Evolutionary conservation across 169 alveolate genomes (phyloP).

Genomic region (Plasmodium vivax): DNA sequence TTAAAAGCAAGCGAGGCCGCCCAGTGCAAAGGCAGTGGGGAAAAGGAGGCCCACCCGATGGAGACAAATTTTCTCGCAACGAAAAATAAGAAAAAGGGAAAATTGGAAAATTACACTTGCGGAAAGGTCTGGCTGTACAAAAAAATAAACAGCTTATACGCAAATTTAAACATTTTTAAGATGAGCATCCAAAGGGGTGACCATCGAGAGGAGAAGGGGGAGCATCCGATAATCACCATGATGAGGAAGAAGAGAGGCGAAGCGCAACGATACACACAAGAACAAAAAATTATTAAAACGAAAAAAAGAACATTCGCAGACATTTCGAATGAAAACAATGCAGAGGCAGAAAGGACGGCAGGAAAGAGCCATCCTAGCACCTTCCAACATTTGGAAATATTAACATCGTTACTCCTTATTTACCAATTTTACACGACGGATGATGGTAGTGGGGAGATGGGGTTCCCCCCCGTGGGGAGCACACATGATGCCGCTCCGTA

Average conservation of each 20-base stretch:
- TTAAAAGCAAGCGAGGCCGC: background rate
- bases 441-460: background rate
- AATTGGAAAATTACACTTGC: background rate
- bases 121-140: slow-evolving; percentile 31
- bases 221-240: background rate
- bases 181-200: background rate
- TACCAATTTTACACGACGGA: slow-evolving; percentile 25
- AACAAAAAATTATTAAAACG: background rate
- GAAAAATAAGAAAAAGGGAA: background rate
- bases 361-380: background rate
- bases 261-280: slow-evolving; percentile 6
- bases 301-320: slow-evolving; percentile 17
- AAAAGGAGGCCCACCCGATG: background rate
- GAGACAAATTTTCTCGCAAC: background rate
- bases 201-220: background rate
- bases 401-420: slow-evolving; percentile 43
- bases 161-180: background rate
- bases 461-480: background rate
- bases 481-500: background rate
- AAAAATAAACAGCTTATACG: slow-evolving; percentile 27
- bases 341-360: background rate
- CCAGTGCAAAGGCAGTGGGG: background rate
- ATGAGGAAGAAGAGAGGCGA: background rate
- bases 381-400: slow-evolving; percentile 19
- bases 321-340: slow-evolving; percentile 1